Evolutionary conservation across 352 stramenopile genomes (phyloP).

Genomic region (Phytopythium montanum): DNA sequence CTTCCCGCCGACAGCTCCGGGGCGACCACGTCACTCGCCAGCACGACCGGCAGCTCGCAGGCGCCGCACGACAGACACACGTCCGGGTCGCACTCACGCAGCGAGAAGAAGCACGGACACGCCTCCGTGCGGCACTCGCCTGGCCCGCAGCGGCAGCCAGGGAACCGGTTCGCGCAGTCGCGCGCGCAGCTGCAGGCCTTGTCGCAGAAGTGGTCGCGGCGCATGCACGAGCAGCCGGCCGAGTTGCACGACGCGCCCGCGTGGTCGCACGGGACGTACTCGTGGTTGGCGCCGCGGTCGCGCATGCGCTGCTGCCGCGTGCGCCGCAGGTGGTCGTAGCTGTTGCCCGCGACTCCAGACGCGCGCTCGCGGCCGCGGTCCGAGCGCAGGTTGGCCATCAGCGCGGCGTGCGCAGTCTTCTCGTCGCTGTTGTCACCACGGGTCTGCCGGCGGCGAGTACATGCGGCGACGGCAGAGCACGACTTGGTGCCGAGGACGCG

Average conservation of each 20-base stretch:
- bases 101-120: slow-evolving; percentile 70
- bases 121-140: slow-evolving; percentile 50
- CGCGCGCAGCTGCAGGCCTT: slow-evolving; percentile 53
- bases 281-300: slow-evolving; percentile 71
- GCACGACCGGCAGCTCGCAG: slow-evolving; percentile 52
- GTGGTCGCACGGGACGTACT: slow-evolving; percentile 70
- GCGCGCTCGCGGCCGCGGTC: slow-evolving; percentile 18
- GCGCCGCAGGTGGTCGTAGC: slow-evolving; percentile 56
- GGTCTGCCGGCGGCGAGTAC: slow-evolving; percentile 4
- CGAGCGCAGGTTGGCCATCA: neutral
- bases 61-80: slow-evolving; percentile 61
- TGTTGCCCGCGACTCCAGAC: slow-evolving; percentile 51
- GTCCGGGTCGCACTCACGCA: slow-evolving; percentile 72
- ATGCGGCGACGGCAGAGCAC: slow-evolving; percentile 34
- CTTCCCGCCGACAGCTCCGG: slow-evolving; percentile 14
- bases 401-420: neutral
- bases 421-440: neutral
- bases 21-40: slow-evolving; percentile 26
- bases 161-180: slow-evolving; percentile 78
- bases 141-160: slow-evolving; percentile 56
- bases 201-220: slow-evolving; percentile 79
- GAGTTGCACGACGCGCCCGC: slow-evolving; percentile 48
- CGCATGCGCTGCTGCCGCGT: slow-evolving; percentile 80
- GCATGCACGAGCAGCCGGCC: slow-evolving; percentile 71
- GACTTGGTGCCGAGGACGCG: slow-evolving; percentile 34